Base-by-base conservation (phyloP, 768 basidiomycete species). In the Holtermanniella nyarrowii region DNA sequence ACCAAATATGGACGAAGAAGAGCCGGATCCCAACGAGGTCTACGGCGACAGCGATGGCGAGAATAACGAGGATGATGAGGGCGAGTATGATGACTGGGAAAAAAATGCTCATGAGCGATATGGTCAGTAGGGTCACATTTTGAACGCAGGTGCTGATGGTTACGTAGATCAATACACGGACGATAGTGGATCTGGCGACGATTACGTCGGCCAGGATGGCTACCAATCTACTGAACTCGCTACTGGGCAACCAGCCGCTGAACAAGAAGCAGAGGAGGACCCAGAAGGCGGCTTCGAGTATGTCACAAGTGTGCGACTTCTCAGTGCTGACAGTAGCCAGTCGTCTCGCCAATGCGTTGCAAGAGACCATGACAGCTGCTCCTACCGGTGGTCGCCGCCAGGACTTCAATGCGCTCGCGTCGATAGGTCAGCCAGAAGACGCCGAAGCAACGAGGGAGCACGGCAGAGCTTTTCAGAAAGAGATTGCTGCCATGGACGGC, bases 211-310 rank as follows among this genome's bases (percentile, higher is more conserved):
- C 10, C 16, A 7, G 10, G 31, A 37, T 16, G 31, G 10, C 31
- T n/a, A n/a, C n/a, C n/a, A n/a, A n/a, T n/a, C n/a, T n/a, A n/a
- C n/a, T n/a, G n/a, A n/a, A n/a, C n/a, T n/a, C n/a, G n/a, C n/a
- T n/a, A n/a, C n/a, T n/a, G n/a, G n/a, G n/a, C n/a, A n/a, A n/a
- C 46, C 47, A 75, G 59, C 55, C 27, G 59, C 59, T 24, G 62
- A 52, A 0, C 72, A 76, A 48, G 61, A 55, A 5, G 69, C 65
- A 18, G 71, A 80, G 39, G 26, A 18, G 47, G n/a, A 26, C 20
- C 14, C 20, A 27, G 80, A 82, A 53, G 81, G 79, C 0, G 80
- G 82, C 61, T 82, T 83, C 57, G 79, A 71, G 72, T 73, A 26
- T 41, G 69, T 58, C n/a, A 25, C 11, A 26, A 23, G 41, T 20